phyloP scores from a whole-genome alignment of 2,329 filamentous ascomycete genomes.

The Emericellopsis cladophorae region DNA sequence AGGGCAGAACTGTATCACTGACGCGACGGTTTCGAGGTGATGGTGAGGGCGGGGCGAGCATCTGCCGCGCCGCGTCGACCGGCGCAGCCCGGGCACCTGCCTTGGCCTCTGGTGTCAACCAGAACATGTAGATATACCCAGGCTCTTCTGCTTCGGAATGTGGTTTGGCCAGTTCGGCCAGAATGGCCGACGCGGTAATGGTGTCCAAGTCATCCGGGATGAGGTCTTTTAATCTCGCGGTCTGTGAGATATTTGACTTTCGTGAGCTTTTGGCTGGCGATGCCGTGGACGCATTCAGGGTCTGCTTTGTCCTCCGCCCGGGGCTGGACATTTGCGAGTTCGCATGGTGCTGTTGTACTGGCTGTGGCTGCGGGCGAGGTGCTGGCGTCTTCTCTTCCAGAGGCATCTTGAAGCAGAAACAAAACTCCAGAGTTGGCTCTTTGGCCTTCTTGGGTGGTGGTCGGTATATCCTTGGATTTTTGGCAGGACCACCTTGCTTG shows the following conservation, averaged over 20 bases:
- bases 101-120: slow-evolving; percentile 54
- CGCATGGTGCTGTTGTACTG: slow-evolving; percentile 22
- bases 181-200: slow-evolving; percentile 54
- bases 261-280: slow-evolving; percentile 16
- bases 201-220: slow-evolving; percentile 59
- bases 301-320: slow-evolving; percentile 6
- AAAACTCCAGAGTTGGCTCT: slow-evolving; percentile 23
- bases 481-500: neutral
- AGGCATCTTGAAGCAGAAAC: slow-evolving; percentile 40
- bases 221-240: slow-evolving; percentile 26
- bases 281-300: slow-evolving; percentile 7
- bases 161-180: slow-evolving; percentile 66
- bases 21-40: slow-evolving; percentile 27
- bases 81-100: slow-evolving; percentile 24
- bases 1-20: slow-evolving; percentile 42
- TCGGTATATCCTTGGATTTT: neutral
- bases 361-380: slow-evolving; percentile 28
- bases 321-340: slow-evolving; percentile 7
- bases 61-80: slow-evolving; percentile 43
- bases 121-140: slow-evolving; percentile 98
- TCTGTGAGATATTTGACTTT: slow-evolving; percentile 17
- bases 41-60: slow-evolving; percentile 38
- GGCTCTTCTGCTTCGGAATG: slow-evolving; percentile 54
- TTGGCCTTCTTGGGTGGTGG: slow-evolving; percentile 10
- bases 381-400: slow-evolving; percentile 27